Conservation (phyloP, 2,329 filamentous ascomycete genomes). For the Botrytis pseudocinerea region DNA sequence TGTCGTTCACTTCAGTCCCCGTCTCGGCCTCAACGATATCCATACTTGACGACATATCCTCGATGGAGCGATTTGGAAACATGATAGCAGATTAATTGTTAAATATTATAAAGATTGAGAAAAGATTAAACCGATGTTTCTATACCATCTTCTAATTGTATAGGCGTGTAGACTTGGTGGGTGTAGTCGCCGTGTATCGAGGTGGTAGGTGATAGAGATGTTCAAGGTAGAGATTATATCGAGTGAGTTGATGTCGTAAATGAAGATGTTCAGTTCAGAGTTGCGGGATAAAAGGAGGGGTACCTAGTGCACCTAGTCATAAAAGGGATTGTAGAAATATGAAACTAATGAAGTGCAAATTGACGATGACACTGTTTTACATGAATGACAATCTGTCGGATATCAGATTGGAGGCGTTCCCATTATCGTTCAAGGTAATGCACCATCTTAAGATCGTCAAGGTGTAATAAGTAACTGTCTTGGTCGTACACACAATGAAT, state of each 20-base stretch:
- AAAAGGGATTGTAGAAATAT: not conserved
- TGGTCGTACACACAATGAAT: not conserved
- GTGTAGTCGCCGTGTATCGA: not conserved
- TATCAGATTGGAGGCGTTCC: not conserved
- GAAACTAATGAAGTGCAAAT: not conserved
- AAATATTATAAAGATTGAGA: not conserved
- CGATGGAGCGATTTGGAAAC: slow-evolving; percentile 3
- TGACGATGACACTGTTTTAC: not conserved
- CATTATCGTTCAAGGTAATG: not conserved
- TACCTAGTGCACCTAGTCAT: not conserved
- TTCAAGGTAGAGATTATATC: not conserved
- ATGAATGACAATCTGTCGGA: not conserved
- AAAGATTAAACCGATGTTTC: not conserved
- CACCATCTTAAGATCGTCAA: not conserved
- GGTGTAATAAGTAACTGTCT: not conserved
- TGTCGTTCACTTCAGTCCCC: slow-evolving; percentile 3
- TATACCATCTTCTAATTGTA: slow-evolving; percentile 2
- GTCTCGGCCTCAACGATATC: slow-evolving; percentile 16
- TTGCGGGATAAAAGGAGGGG: slow-evolving; percentile 8
- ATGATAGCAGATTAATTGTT: slow-evolving; percentile 8
- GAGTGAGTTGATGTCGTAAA: not conserved
- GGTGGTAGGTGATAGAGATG: not conserved
- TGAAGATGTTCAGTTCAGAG: not conserved
- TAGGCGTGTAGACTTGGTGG: not conserved
- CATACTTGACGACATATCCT: slow-evolving; percentile 23